phyloP scores from a whole-genome alignment of 495 filamentous ascomycete genomes.

The Annulohypoxylon nitens region DNA sequence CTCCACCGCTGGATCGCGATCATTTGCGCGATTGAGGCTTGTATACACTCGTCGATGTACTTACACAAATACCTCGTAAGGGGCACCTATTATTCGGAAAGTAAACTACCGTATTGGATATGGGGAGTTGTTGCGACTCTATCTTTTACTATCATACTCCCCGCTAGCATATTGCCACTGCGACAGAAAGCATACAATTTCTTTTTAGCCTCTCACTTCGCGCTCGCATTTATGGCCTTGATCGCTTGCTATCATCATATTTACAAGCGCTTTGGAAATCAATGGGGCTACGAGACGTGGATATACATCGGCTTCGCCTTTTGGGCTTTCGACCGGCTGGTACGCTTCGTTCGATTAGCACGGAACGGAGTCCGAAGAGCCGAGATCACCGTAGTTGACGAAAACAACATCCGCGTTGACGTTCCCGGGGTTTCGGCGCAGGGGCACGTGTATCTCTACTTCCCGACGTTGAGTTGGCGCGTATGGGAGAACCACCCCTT shows the following conservation, averaged over 20 bases:
- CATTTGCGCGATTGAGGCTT: conserved; percentile 63
- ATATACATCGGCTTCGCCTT: conserved; percentile 54
- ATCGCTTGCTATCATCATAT: conserved; percentile 56
- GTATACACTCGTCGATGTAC: conserved; percentile 59
- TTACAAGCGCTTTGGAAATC: conserved; percentile 42
- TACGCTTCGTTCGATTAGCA: conserved; percentile 51
- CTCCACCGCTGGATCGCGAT: conserved; percentile 68
- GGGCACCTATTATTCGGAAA: conserved; percentile 32
- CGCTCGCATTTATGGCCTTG: conserved; percentile 41
- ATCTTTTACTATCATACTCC: conserved; percentile 40
- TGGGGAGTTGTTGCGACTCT: conserved; percentile 54
- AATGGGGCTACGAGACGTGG: conserved; percentile 60
- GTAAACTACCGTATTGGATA: conserved; percentile 52
- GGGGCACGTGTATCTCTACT: conserved; percentile 57
- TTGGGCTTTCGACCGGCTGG: conserved; percentile 56
- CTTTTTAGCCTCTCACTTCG: conserved; percentile 49
- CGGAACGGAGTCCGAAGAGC: conserved; percentile 51
- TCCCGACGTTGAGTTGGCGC: conserved; percentile 55
- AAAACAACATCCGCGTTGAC: conserved; percentile 56
- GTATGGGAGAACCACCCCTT: conserved; percentile 65
- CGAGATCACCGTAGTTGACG: conserved; percentile 51
- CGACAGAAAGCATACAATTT: conserved; percentile 46
- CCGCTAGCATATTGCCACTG: conserved; percentile 38
- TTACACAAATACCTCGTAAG: conserved; percentile 42
- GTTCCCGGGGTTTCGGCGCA: conserved; percentile 50